These are phyloP conservation scores for Phalaenopsis hybrid DNA, from an alignment of 116 monocot species.

Conservation along the genomic window DNA sequence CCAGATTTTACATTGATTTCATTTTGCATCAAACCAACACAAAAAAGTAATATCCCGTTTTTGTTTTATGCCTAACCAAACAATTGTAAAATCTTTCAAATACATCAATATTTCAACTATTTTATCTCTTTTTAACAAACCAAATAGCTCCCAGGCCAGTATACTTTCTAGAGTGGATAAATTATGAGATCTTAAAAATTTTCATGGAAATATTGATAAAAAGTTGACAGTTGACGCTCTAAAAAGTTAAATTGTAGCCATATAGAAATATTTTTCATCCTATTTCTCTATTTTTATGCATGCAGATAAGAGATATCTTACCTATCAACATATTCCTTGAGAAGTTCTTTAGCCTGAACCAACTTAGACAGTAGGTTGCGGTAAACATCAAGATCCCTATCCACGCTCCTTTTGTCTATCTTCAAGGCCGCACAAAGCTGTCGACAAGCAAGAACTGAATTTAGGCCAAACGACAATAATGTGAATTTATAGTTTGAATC, in stretches of 20 bases:
- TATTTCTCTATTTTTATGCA: background rate
- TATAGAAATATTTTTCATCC: background rate
- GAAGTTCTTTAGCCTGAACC: constrained; percentile 97
- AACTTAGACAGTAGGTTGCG: constrained; percentile 91
- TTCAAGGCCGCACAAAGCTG: constrained; percentile 90
- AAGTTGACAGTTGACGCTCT: background rate
- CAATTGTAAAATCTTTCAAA: too few species aligned
- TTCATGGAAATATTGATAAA: background rate
- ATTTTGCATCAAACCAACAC: too few species aligned
- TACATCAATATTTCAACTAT: too few species aligned
- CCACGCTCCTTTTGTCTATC: constrained; percentile 80
- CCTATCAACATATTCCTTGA: constrained; percentile 96
- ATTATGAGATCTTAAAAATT: background rate
- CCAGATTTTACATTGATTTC: too few species aligned
- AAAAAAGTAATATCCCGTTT: too few species aligned
- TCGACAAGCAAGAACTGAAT: constrained; percentile 10
- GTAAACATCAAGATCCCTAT: constrained; percentile 95
- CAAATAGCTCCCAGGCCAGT: too few species aligned
- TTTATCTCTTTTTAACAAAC: too few species aligned
- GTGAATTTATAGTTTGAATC: background rate
- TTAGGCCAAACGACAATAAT: background rate
- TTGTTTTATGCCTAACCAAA: too few species aligned
- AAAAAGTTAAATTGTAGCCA: background rate
- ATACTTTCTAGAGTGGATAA: background rate
- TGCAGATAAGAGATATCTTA: constrained; percentile 18